Evolutionary conservation across 2,329 filamentous ascomycete species (phyloP), one percentile per base, ranked within the genome.

Genomic region (Exophiala sp.): DNA sequence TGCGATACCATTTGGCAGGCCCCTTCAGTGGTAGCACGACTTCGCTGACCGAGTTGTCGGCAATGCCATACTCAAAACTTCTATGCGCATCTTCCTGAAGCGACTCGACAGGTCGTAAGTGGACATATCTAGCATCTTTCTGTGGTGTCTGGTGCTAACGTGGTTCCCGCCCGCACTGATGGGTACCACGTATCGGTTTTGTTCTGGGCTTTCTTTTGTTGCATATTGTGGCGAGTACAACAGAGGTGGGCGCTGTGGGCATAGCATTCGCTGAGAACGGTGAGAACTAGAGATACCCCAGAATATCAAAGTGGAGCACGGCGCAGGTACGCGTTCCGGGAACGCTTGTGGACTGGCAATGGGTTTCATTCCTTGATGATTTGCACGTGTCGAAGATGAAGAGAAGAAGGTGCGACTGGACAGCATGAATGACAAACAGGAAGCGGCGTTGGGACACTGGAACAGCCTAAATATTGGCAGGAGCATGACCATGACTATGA

Each of bases 41-140:
- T 39, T 45, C 57, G 18, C 45, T 55, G 5, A 39, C 49, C 20
- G 58, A 62, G 24, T 57, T 59, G 36, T 60, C 58, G 16, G 41
- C 58, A 10, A 52, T 47, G n/a, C 51, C 54, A 5, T 54, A 52
- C 14, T 59, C 62, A 18, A 62, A 62, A 49, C 29, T 57, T 39
- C 46, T 63, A 10, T 62, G 60, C 41, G 62, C 60, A 42, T 61
- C 59, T 18, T 62, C 58, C 12, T 62, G 52, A 62, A 11, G 34
- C 32, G 35, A 32, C 9, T 40, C 18, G 47, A 11, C 11, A 24
- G 29, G 14, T 20, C 12, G 29, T 29, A 14, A 20, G 6, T 32
- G 41, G 29, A n/a, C 9, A 3, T 20, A 29, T 29, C 20, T n/a
- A 12, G 20, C 9, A n/a, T 7, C 10, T 29, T 43, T 43, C 3